phyloP scores from a whole-genome alignment of 306 rosid genomes.

The Prunus mume region DNA sequence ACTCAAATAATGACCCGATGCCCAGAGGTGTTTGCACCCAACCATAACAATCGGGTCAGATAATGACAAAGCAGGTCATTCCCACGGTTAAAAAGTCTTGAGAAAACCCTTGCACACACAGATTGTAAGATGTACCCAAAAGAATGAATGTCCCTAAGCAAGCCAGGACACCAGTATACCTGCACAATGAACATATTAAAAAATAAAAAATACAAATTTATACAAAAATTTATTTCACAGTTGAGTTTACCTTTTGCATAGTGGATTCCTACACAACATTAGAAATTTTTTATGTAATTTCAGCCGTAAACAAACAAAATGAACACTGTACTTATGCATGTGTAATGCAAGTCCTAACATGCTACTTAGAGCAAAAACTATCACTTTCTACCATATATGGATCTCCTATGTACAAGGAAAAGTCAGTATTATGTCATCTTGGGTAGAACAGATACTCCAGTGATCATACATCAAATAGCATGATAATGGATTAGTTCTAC shows the following conservation, averaged over 20 bases:
- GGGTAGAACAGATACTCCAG: not conserved
- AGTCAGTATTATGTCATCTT: not conserved
- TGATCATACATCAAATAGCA: not conserved
- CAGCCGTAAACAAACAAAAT: not conserved
- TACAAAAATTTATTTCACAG: too few relatives aligned
- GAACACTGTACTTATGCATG: not conserved
- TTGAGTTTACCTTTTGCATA: too few relatives aligned
- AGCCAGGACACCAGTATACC: conserved; percentile 23
- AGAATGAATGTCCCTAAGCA: conserved; percentile 9
- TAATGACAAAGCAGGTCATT: not conserved
- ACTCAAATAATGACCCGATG: not conserved
- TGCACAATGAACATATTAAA: conserved; percentile 3
- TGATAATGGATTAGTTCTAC: not conserved
- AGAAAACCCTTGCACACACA: not conserved
- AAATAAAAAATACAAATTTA: not conserved
- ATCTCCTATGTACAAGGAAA: not conserved
- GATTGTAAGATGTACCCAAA: not conserved
- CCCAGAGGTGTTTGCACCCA: not conserved
- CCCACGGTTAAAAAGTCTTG: not conserved
- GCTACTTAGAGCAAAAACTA: too few relatives aligned
- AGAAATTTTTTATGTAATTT: not conserved
- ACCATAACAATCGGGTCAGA: not conserved
- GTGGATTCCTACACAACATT: not conserved
- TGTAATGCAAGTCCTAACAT: too few relatives aligned
- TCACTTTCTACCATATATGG: too few relatives aligned